phyloP scores from a whole-genome alignment of 345 rosid genomes.

The Corchorus olitorius region DNA sequence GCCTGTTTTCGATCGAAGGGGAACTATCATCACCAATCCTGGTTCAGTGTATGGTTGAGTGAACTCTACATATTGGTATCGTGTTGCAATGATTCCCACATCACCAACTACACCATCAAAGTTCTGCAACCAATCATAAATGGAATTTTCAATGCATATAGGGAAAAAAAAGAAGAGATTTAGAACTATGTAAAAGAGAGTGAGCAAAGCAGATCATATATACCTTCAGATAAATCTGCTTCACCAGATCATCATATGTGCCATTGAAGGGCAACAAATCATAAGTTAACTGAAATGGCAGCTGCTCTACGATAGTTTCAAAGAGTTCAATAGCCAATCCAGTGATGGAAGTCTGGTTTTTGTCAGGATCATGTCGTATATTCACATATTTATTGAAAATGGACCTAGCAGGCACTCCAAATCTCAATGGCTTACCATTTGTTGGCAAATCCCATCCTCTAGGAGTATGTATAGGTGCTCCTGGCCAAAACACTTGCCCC shows the following conservation, averaged over 20 bases:
- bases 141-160: neutral
- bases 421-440: conserved; percentile 7
- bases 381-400: neutral
- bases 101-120: neutral
- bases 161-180: no score
- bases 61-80: neutral
- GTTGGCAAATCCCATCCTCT: conserved; percentile 28
- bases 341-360: neutral
- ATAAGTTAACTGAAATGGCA: conserved; percentile 27
- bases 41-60: neutral
- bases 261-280: conserved; percentile 16
- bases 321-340: conserved; percentile 32
- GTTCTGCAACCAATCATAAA: neutral
- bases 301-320: neutral
- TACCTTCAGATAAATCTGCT: conserved; percentile 19
- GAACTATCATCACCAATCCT: neutral
- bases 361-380: neutral
- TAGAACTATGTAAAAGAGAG: no score
- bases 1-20: neutral
- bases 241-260: conserved; percentile 17
- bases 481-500: conserved; percentile 35
- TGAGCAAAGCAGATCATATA: no score
- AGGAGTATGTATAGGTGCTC: conserved; percentile 20
- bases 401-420: conserved; percentile 27
- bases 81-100: neutral